Percentiles rank a stretch among this genome's conserved stretches.
phyloP scores from a whole-genome alignment of 2,329 filamentous ascomycete species.

The Aotearoamyces nothofagi region DNA sequence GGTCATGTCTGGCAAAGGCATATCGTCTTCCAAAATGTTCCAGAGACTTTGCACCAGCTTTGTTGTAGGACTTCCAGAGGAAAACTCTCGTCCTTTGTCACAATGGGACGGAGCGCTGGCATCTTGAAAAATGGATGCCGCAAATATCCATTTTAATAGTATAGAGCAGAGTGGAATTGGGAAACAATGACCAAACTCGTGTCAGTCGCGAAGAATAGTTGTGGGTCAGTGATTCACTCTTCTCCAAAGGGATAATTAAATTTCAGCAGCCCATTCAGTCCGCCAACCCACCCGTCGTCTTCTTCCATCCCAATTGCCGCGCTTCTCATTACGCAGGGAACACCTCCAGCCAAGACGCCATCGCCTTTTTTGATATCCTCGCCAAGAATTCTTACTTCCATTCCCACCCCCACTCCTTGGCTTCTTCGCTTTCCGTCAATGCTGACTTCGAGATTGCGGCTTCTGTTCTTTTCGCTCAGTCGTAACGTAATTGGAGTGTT shows the following conservation, averaged over 20 bases:
- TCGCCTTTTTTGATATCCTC: constrained; percentile 49
- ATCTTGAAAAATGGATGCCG: too few species aligned
- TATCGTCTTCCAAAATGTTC: too few species aligned
- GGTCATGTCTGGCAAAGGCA: too few species aligned
- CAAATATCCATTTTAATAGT: too few species aligned
- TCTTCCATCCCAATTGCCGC: constrained; percentile 34
- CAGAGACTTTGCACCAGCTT: too few species aligned
- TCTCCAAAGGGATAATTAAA: constrained; percentile 96
- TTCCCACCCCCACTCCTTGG: constrained; percentile 53
- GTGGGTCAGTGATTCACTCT: constrained; percentile 16
- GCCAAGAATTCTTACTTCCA: constrained; percentile 79
- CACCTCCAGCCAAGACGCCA: constrained; percentile 52
- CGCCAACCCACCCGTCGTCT: constrained; percentile 94
- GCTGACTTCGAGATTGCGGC: constrained; percentile 62
- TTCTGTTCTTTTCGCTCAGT: constrained; percentile 66
- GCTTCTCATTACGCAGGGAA: constrained; percentile 79
- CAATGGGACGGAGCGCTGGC: too few species aligned
- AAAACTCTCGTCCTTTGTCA: too few species aligned
- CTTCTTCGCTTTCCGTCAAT: constrained; percentile 58
- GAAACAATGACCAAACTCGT: too few species aligned
- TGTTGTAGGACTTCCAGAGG: too few species aligned
- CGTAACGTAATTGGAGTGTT: constrained; percentile 72
- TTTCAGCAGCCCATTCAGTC: constrained; percentile 82
- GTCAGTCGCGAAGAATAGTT: too few species aligned
- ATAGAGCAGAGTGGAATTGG: too few species aligned